A percentile compares a stretch with the other conserved stretches of the same genome.
These are phyloP conservation scores for Fusarium pseudocircinatum DNA, from an alignment of 2,329 filamentous ascomycete species.

Conservation along the genomic window DNA sequence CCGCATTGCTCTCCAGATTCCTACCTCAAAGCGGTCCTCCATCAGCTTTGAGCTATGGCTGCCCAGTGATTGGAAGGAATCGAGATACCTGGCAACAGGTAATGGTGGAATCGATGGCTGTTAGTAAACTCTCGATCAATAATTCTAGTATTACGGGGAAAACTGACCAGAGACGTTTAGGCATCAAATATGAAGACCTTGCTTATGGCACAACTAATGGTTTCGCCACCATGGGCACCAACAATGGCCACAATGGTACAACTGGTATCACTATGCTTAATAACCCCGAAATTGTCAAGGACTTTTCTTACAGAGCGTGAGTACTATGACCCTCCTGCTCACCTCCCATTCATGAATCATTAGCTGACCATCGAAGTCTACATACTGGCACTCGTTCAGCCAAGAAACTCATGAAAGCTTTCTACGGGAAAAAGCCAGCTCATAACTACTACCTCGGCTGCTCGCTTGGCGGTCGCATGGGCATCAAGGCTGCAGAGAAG, in stretches of 20 bases:
- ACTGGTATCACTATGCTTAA: slow-evolving; percentile 42
- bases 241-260: slow-evolving; percentile 60
- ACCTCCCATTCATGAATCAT: too few relatives aligned
- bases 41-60: slow-evolving; percentile 56
- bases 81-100: slow-evolving; percentile 56
- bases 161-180: too few relatives aligned
- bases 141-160: too few relatives aligned
- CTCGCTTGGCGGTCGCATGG: slow-evolving; percentile 68
- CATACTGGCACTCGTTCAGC: not conserved
- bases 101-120: slow-evolving; percentile 61
- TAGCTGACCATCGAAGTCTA: not conserved
- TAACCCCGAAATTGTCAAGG: slow-evolving; percentile 47
- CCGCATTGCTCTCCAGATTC: slow-evolving; percentile 11
- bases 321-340: not conserved
- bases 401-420: slow-evolving; percentile 38
- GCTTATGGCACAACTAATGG: slow-evolving; percentile 50
- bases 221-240: slow-evolving; percentile 58
- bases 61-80: slow-evolving; percentile 54
- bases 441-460: slow-evolving; percentile 68
- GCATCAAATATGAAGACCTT: slow-evolving; percentile 54
- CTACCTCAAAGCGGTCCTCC: slow-evolving; percentile 31
- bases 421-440: slow-evolving; percentile 53
- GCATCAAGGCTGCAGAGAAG: slow-evolving; percentile 61
- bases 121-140: slow-evolving; percentile 15
- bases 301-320: slow-evolving; percentile 47